These are phyloP conservation scores for Fusarium brachygibbosum DNA, from an alignment of 2,329 filamentous ascomycete species.

Conservation along the genomic window DNA sequence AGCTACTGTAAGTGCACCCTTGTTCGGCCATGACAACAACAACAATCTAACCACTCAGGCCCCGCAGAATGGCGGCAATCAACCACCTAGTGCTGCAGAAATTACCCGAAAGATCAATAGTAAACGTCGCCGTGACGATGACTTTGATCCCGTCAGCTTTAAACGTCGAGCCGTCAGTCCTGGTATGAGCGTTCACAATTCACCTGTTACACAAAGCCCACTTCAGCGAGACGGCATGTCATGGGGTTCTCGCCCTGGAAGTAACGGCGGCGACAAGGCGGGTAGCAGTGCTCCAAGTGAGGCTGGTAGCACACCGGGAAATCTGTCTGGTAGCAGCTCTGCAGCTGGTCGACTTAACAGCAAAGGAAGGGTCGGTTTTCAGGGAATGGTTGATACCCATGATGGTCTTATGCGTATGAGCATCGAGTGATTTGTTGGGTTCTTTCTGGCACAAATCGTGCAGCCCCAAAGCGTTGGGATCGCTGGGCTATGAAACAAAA, in stretches of 20 bases:
- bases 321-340: slow-evolving; percentile 47
- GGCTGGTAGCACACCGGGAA: slow-evolving; percentile 57
- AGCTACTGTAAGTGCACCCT: slow-evolving; percentile 50
- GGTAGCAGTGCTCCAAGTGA: slow-evolving; percentile 67
- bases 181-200: slow-evolving; percentile 91
- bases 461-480: slow-evolving; percentile 7
- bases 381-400: slow-evolving; percentile 96
- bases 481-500: slow-evolving; percentile 8
- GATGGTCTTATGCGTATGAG: slow-evolving; percentile 98
- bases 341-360: slow-evolving; percentile 63
- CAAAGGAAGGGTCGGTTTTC: slow-evolving; percentile 79
- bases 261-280: slow-evolving; percentile 68
- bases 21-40: slow-evolving; percentile 4
- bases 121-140: slow-evolving; percentile 90
- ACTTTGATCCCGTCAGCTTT: slow-evolving; percentile 88
- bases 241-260: slow-evolving; percentile 79
- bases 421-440: slow-evolving; percentile 75
- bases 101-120: slow-evolving; percentile 82
- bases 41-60: slow-evolving; percentile 39
- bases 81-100: slow-evolving; percentile 77
- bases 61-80: slow-evolving; percentile 52
- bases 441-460: slow-evolving; percentile 4
- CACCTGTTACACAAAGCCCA: slow-evolving; percentile 87
- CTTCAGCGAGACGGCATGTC: slow-evolving; percentile 77
- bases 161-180: slow-evolving; percentile 93